Evolutionary conservation across 1,284 basidiomycete species (phyloP).

Genomic region (Moniliophthora roreri): DNA sequence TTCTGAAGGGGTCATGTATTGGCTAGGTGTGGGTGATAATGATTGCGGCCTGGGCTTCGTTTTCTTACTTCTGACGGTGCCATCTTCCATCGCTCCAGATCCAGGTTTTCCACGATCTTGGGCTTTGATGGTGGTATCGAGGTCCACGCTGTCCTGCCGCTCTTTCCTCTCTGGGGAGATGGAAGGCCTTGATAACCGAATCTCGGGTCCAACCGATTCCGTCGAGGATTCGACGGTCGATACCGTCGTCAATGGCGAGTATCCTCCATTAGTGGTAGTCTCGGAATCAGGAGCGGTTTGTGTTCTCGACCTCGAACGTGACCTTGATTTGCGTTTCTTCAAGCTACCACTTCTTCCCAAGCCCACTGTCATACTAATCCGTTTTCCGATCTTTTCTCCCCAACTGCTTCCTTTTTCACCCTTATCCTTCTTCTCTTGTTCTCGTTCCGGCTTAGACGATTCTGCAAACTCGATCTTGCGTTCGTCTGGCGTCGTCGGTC

Average conservation of each 20-base stretch:
- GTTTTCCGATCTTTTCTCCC: conserved; percentile 57
- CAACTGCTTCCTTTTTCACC: conserved; percentile 24
- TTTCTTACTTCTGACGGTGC: neutral
- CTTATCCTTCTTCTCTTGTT: conserved; percentile 29
- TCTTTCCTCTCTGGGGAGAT: conserved; percentile 7
- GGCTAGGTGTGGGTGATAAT: no score
- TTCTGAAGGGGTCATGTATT: no score
- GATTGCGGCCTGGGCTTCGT: neutral
- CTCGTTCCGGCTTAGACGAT: conserved; percentile 26
- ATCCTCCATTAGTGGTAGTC: no score
- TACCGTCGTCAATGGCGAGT: conserved; percentile 7
- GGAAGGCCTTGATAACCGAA: conserved; percentile 21
- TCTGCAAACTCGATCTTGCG: conserved; percentile 15
- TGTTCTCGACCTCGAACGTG: conserved; percentile 5
- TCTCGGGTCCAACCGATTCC: conserved; percentile 15
- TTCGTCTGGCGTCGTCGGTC: conserved; percentile 13
- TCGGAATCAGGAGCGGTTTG: no score
- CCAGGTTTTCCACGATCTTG: neutral
- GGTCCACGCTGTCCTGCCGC: neutral
- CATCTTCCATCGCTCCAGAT: neutral
- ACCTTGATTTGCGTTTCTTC: conserved; percentile 15
- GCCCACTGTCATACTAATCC: conserved; percentile 56
- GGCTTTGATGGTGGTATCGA: neutral
- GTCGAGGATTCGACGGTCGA: neutral
- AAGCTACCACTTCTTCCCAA: conserved; percentile 13